Percentiles rank a stretch among this genome's conserved stretches.
Evolutionary conservation across 768 basidiomycete genomes (phyloP).

Genomic region (Lentinula guzmanii): DNA sequence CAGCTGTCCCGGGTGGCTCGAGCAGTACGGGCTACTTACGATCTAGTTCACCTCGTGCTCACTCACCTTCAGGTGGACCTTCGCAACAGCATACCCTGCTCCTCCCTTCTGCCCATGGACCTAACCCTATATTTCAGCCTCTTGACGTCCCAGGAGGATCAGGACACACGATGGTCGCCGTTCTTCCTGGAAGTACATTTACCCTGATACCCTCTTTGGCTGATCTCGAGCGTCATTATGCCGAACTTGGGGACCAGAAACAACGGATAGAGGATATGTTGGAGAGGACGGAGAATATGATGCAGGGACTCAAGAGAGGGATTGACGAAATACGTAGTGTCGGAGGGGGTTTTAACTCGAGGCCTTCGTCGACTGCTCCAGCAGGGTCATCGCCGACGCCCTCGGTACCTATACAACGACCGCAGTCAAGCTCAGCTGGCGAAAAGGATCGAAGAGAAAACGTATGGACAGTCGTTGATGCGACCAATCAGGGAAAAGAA

Average conservation of each 20-base stretch:
- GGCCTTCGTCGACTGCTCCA: not conserved
- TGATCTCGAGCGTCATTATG: constrained; percentile 72
- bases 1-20: constrained; percentile 26
- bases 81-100: constrained; percentile 21
- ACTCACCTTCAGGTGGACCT: constrained; percentile 50
- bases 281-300: constrained; percentile 66
- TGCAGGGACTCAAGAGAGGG: constrained; percentile 65
- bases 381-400: not conserved
- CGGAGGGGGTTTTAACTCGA: constrained; percentile 3
- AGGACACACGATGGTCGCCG: constrained; percentile 11
- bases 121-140: constrained; percentile 13
- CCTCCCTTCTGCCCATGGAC: constrained; percentile 30
- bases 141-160: not conserved
- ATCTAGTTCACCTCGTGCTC: constrained; percentile 60
- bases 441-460: constrained; percentile 5
- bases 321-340: constrained; percentile 66
- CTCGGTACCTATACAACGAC: not conserved
- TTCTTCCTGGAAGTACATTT: constrained; percentile 27
- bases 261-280: constrained; percentile 67
- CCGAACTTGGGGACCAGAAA: constrained; percentile 57
- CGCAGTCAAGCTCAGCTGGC: not conserved
- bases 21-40: constrained; percentile 48
- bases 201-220: constrained; percentile 29
- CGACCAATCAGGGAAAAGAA: not conserved
- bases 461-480: constrained; percentile 2